Evolutionary conservation across 2,329 filamentous ascomycete genomes (phyloP).

Genomic region (Kalmusia sp.): DNA sequence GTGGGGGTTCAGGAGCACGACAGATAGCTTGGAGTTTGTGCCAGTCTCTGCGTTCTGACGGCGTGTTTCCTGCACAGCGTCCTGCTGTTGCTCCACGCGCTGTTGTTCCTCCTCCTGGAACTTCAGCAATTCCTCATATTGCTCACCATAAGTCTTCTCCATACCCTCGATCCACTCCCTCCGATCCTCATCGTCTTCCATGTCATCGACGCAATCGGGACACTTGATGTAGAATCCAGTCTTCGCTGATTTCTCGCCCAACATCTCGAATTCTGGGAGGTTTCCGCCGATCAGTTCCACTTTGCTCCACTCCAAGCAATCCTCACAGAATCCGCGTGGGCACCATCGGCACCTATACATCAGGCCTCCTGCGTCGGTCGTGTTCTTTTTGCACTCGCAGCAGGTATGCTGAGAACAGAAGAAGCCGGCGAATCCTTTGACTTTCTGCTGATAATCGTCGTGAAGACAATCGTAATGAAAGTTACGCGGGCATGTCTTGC

Average conservation of each 20-base stretch:
- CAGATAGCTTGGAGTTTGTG: neutral
- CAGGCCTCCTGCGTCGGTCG: conserved; percentile 56
- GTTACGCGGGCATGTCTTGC: conserved; percentile 60
- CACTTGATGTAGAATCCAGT: conserved; percentile 63
- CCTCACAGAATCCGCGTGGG: conserved; percentile 63
- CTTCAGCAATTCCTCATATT: conserved; percentile 30
- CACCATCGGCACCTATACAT: conserved; percentile 64
- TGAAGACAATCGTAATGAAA: conserved; percentile 62
- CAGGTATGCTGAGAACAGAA: conserved; percentile 65
- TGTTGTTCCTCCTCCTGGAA: conserved; percentile 23
- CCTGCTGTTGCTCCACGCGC: conserved; percentile 19
- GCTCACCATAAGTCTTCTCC: conserved; percentile 30
- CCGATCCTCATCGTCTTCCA: conserved; percentile 24
- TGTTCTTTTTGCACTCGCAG: conserved; percentile 60
- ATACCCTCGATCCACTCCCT: conserved; percentile 31
- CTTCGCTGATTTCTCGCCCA: conserved; percentile 51
- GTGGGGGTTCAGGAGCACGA: too few relatives aligned
- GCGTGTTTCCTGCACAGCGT: conserved; percentile 3
- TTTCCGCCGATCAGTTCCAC: conserved; percentile 59
- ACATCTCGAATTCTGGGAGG: conserved; percentile 60
- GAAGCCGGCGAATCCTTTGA: conserved; percentile 55
- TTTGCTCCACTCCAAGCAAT: conserved; percentile 63
- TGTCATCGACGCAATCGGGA: conserved; percentile 45
- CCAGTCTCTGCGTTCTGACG: neutral
- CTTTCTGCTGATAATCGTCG: conserved; percentile 48